Evolutionary conservation across 108 stramenopile genomes (phyloP).

Genomic region (Cylindrotheca closterium): DNA sequence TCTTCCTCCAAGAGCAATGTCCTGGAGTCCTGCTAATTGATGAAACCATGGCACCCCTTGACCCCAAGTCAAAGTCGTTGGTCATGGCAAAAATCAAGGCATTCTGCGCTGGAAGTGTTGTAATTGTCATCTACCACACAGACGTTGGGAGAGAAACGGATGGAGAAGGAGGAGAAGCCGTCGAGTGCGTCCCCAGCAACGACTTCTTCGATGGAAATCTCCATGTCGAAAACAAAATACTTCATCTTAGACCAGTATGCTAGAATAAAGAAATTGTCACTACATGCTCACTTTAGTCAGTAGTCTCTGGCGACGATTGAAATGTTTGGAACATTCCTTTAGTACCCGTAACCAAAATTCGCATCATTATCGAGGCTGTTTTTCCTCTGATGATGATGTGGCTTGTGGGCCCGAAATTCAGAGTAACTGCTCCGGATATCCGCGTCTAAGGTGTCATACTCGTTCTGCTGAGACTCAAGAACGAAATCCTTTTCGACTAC

Average conservation of each 20-base stretch:
- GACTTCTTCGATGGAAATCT: conserved; percentile 84
- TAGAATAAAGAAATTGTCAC: conserved; percentile 20
- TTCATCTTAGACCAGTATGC: conserved; percentile 65
- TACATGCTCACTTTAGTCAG: neutral
- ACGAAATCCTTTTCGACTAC: too few species aligned
- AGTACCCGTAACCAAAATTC: neutral
- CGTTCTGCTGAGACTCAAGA: too few species aligned
- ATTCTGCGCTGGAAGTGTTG: conserved; percentile 73
- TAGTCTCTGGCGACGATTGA: too few species aligned
- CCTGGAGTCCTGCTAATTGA: conserved; percentile 77
- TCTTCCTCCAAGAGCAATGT: conserved; percentile 70
- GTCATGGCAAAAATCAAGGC: conserved; percentile 81
- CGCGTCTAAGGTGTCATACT: too few species aligned
- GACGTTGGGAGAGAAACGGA: conserved; percentile 55
- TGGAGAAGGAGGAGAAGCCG: conserved; percentile 15
- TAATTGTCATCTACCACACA: conserved; percentile 90
- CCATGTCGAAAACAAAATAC: conserved; percentile 70
- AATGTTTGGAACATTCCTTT: neutral
- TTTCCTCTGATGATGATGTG: neutral
- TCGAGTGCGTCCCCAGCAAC: conserved; percentile 81
- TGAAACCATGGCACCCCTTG: conserved; percentile 89
- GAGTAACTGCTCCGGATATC: too few species aligned
- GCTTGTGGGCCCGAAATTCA: too few species aligned
- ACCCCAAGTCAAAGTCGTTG: conserved; percentile 74
- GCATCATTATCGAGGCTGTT: neutral